These are phyloP conservation scores for Epichloe bromicola DNA, from an alignment of 2,329 filamentous ascomycete genomes.

Conservation along the genomic window DNA sequence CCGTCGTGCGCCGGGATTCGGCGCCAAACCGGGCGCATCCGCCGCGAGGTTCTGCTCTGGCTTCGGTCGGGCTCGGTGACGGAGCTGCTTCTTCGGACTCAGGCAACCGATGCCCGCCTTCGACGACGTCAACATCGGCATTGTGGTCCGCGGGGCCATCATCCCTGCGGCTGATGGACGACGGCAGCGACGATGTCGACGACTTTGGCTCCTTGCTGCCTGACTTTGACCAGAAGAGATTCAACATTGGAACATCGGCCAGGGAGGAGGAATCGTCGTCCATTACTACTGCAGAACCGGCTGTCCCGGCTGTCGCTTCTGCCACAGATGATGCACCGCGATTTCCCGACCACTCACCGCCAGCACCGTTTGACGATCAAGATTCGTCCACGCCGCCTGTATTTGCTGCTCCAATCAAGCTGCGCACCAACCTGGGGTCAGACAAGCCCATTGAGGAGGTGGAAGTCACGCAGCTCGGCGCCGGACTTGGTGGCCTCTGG, in stretches of 20 bases:
- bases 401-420: conserved; percentile 23
- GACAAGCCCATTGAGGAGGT: conserved; percentile 20
- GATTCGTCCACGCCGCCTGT: conserved; percentile 14
- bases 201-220: conserved; percentile 38
- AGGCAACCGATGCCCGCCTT: conserved; percentile 11
- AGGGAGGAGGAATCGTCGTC: not conserved
- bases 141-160: conserved; percentile 25
- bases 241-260: conserved; percentile 8
- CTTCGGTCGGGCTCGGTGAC: conserved; percentile 6
- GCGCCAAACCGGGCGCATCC: conserved; percentile 14
- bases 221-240: conserved; percentile 34
- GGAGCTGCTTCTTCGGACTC: conserved; percentile 8
- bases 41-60: conserved; percentile 8
- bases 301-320: not conserved
- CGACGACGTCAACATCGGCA: conserved; percentile 13
- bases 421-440: conserved; percentile 19
- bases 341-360: not conserved
- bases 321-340: conserved; percentile 7
- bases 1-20: conserved; percentile 17
- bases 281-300: not conserved
- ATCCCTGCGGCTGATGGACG: conserved; percentile 29
- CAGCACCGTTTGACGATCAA: conserved; percentile 1
- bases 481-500: conserved; percentile 30
- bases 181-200: conserved; percentile 33
- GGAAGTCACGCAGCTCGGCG: conserved; percentile 23